These are phyloP conservation scores for Thalia dealbata DNA, from an alignment of 176 grass and related monocot genomes.

Conservation along the genomic window DNA sequence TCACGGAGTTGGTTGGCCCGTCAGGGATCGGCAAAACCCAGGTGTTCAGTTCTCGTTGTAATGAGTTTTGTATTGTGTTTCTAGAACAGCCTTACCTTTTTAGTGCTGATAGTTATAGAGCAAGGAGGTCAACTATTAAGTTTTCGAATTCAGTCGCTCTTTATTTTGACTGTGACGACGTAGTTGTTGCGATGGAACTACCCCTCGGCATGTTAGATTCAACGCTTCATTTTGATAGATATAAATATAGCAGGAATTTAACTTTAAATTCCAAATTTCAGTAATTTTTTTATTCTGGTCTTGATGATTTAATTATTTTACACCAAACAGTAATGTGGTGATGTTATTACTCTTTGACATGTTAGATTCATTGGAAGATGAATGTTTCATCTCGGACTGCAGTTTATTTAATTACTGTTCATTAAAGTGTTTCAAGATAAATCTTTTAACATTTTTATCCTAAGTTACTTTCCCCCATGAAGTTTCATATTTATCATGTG, in stretches of 20 bases:
- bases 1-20: slow-evolving; percentile 78
- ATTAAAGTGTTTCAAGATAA: not conserved
- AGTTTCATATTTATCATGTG: not conserved
- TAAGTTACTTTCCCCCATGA: not conserved
- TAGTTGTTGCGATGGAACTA: not conserved
- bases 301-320: too few relatives aligned
- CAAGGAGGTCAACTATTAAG: not conserved
- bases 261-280: too few relatives aligned
- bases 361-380: too few relatives aligned
- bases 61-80: too few relatives aligned
- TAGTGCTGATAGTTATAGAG: not conserved
- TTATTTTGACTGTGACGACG: not conserved
- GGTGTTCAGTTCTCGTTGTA: slow-evolving; percentile 20
- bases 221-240: not conserved
- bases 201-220: not conserved
- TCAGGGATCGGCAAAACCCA: slow-evolving; percentile 93
- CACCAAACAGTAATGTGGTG: too few relatives aligned
- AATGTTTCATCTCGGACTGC: not conserved
- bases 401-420: not conserved
- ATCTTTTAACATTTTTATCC: too few relatives aligned
- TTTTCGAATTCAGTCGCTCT: not conserved
- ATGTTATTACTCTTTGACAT: not conserved
- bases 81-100: too few relatives aligned
- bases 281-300: too few relatives aligned
- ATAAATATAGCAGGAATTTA: too few relatives aligned